Base-by-base conservation (phyloP, 1,284 basidiomycete genomes). In the Cryptococcus jaspeensis region DNA sequence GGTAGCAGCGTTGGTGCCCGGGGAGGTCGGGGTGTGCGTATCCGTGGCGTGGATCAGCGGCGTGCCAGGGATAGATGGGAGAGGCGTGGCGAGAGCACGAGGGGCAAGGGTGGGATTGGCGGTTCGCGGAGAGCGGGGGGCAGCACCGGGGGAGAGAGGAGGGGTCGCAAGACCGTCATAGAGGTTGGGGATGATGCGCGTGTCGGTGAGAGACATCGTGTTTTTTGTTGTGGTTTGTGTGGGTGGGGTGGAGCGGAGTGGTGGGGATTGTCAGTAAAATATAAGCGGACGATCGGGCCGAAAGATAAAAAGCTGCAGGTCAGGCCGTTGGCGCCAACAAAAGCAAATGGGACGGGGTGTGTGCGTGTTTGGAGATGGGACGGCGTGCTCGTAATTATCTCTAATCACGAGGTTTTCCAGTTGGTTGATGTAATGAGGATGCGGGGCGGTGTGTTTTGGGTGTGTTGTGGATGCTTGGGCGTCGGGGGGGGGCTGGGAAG, bases 161-260 rank as follows among this genome's bases (percentile, higher is more conserved):
- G 68, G 69, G 12, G 69, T 62, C 13, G 71, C 69, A n/a, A 74
- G 61, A 11, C 59, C 65, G 50, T 66, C 59, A 52, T 72, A 74
- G 11, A 74, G 50, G 28, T 59, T 56, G 18, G 67, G 55, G n/a
- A 74, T 54, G 13, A 71, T 51, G 25, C 53, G 45, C 12, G 51
- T 38, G 50, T 71, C 61, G 42, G 56, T 41, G 37, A 66, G 61
- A 13, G 66, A 69, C 64, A 66, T 66, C 38, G 32, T 48, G 55
- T 28, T 13, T n/a, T 6, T 39, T 3, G 11, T n/a, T n/a, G 32
- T 12, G 38, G 20, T 28, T 46, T 18, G 37, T 37, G 15, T 35
- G n/a, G 20, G 32, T 49, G 38, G 13, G 35, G 35, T 18, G 23
- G 1, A 25, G 32, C n/a, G n/a, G n/a, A n/a, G 13, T 28, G 18